Conservation (phyloP, 2,329 filamentous ascomycete genomes). For the Aspergillus brasiliensis region DNA sequence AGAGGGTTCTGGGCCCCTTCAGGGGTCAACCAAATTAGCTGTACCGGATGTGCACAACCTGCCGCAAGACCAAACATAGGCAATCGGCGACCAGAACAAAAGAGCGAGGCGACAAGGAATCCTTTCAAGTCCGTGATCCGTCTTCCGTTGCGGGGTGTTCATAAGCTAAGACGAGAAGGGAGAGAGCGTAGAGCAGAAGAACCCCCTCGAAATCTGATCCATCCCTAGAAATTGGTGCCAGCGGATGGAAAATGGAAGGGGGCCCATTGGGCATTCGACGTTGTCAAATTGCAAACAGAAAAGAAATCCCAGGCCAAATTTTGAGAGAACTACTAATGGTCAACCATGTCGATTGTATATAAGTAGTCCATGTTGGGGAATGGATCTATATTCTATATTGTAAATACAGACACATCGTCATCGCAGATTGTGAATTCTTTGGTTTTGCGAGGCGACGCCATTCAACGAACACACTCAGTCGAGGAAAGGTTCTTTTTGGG, state of each 20-base stretch:
- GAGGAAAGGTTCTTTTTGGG: constrained; percentile 9
- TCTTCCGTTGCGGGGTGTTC: background rate
- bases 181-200: background rate
- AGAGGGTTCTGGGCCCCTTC: constrained; percentile 8
- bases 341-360: background rate
- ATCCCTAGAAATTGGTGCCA: background rate
- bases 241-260: too few relatives aligned
- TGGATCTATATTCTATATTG: background rate
- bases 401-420: background rate
- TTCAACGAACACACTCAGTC: constrained; percentile 2
- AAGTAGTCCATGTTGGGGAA: background rate
- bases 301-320: background rate
- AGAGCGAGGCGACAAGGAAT: background rate
- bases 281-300: too few relatives aligned
- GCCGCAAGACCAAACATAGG: background rate
- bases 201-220: background rate
- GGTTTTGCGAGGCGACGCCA: background rate
- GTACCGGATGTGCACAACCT: background rate
- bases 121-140: constrained; percentile 1
- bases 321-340: background rate
- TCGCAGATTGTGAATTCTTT: constrained; percentile 1
- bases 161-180: background rate
- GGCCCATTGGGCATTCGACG: background rate
- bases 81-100: background rate
- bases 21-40: background rate